Base-by-base conservation (phyloP, 345 rosid species). In the Brassica nigra region DNA sequence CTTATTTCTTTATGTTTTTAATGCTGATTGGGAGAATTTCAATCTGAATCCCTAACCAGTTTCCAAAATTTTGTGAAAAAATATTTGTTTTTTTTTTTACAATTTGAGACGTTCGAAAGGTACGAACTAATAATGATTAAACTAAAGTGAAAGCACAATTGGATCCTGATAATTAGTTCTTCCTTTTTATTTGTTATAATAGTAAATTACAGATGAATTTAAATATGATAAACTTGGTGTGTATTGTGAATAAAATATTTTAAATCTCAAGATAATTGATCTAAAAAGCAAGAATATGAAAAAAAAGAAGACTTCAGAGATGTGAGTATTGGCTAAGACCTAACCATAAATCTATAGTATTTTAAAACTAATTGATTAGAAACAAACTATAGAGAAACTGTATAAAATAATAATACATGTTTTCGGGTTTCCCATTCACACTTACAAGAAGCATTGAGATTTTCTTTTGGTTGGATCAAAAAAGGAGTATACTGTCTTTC, bases 401-500 rank as follows among this genome's bases (percentile, higher is more conserved):
- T 44, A 28, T 42, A 44, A 44, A 44, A 28, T 6, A 59, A 7
- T 63, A 8, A 54, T 29, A 63, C 30, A 29, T 20, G 61, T 47
- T 61, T 47, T 20, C 3, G 39, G 12, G 61, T 63, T 54, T 23
- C 15, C 12, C 39, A 55, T n/a, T 66, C 47, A 27, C 66, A 75
- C 11, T 66, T n/a, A 44, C 62, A 69, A 49, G 8, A 70, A 68
- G 30, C 64, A 70, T 33, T 49, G 18, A 70, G 20, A 47, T 20
- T 23, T 62, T 33, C 8, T 14, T 33, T 62, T 63, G 23, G n/a
- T 31, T 77, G 63, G 28, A 18, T 62, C 9, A 10, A 15, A 70
- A 68, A 71, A 36, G 71, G 71, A 71, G 76, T 71, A 27, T 64
- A 64, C 30, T 71, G 77, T 78, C 62, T 42, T 29, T 66, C 61